Evolutionary conservation across 768 basidiomycete species (phyloP).

Genomic region (Mrakia frigida): DNA sequence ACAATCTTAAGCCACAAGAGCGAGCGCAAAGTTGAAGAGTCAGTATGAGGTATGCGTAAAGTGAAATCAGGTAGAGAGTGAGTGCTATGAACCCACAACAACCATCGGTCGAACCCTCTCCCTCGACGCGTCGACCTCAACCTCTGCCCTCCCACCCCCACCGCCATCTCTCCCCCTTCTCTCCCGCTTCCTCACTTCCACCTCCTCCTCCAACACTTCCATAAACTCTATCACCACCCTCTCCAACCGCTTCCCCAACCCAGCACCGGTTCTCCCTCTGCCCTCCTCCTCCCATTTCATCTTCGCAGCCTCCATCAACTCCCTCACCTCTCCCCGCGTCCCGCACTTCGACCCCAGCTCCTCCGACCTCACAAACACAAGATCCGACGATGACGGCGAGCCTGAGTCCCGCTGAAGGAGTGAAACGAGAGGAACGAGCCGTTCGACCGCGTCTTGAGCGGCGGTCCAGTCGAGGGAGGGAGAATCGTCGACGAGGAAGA

Average conservation of each 20-base stretch:
- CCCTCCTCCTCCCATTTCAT: not conserved
- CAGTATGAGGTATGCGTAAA: no score
- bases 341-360: not conserved
- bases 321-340: not conserved
- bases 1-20: not conserved
- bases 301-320: not conserved
- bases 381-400: no score
- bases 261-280: not conserved
- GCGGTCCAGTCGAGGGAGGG: not conserved
- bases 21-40: not conserved
- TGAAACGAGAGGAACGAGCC: constrained; percentile 12
- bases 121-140: not conserved
- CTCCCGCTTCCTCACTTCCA: not conserved
- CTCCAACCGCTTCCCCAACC: not conserved
- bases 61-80: no score
- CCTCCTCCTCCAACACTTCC: not conserved
- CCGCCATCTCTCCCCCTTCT: no score
- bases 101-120: not conserved
- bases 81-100: not conserved
- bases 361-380: not conserved
- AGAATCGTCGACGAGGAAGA: constrained; percentile 18
- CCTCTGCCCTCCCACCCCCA: no score
- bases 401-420: not conserved
- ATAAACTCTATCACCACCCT: not conserved
- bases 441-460: not conserved